Percentiles rank a stretch among this genome's conserved stretches.
These are phyloP conservation scores for Leersia perrieri DNA, from an alignment of 176 grass and related monocot genomes.

Conservation along the genomic window DNA sequence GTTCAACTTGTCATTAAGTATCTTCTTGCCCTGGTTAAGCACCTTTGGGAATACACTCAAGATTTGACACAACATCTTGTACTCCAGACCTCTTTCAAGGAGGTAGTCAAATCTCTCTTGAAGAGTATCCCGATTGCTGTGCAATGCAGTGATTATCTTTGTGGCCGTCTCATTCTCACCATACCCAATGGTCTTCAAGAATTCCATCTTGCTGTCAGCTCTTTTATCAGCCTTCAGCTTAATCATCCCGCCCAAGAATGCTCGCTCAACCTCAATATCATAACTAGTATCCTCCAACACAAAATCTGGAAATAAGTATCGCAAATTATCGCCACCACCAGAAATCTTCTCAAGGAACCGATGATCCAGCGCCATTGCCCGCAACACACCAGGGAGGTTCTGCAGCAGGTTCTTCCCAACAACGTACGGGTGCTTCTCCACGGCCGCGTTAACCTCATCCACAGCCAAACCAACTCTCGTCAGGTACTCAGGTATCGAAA, in stretches of 20 bases:
- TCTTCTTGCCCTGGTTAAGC: conserved; percentile 75
- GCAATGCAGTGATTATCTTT: conserved; percentile 32
- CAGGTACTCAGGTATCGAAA: conserved; percentile 70
- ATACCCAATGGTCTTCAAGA: conserved; percentile 78
- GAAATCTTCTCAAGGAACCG: conserved; percentile 57
- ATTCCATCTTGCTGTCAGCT: conserved; percentile 52
- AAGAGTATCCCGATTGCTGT: conserved; percentile 49
- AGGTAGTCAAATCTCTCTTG: conserved; percentile 68
- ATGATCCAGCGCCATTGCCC: conserved; percentile 50
- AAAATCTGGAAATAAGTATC: conserved; percentile 53
- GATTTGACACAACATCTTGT: conserved; percentile 69
- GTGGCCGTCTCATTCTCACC: conserved; percentile 54
- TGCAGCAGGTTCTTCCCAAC: conserved; percentile 69
- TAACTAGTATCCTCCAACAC: conserved; percentile 48
- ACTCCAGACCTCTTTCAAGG: conserved; percentile 61
- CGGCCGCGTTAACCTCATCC: conserved; percentile 27
- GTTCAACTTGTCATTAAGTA: conserved; percentile 62
- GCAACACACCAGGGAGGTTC: conserved; percentile 59
- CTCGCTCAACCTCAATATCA: conserved; percentile 44
- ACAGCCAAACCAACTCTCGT: conserved; percentile 43
- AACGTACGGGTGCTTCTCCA: conserved; percentile 49
- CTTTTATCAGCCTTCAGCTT: conserved; percentile 48
- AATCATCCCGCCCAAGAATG: conserved; percentile 51
- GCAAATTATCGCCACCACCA: conserved; percentile 27
- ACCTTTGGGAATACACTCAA: conserved; percentile 54